Percentiles rank a stretch among this genome's conserved stretches.
These are phyloP conservation scores for Mycosarcoma maydis DNA, from an alignment of 1,284 basidiomycete genomes.

Conservation along the genomic window DNA sequence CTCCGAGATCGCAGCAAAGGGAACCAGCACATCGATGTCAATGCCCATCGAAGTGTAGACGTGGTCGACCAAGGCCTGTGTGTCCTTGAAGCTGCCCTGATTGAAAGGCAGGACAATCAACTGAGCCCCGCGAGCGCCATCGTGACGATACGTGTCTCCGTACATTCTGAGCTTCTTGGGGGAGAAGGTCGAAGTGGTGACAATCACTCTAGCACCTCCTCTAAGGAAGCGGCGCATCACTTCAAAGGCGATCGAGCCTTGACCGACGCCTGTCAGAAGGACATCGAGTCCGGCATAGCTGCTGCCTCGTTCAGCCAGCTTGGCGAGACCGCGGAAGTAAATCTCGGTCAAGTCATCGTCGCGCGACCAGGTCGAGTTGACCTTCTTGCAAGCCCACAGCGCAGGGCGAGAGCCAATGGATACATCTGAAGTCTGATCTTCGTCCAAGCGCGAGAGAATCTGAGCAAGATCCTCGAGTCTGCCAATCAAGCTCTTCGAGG, in stretches of 20 bases:
- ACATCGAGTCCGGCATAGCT: constrained; percentile 99
- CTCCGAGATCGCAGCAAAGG: constrained; percentile 97
- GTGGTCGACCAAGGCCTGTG: constrained; percentile 90
- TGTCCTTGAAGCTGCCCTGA: constrained; percentile 95
- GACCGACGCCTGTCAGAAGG: constrained; percentile 93
- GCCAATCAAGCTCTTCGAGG: neutral
- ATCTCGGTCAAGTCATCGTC: constrained; percentile 80
- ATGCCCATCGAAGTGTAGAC: constrained; percentile 92
- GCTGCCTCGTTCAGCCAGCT: constrained; percentile 95
- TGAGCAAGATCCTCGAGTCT: neutral
- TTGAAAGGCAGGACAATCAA: constrained; percentile 99
- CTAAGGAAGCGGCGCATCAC: constrained; percentile 88
- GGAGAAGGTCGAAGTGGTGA: constrained; percentile 78
- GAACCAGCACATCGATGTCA: constrained; percentile 96
- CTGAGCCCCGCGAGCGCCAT: constrained; percentile 91
- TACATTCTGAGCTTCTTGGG: constrained; percentile 91
- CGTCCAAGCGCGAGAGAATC: neutral
- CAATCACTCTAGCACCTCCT: constrained; percentile 92
- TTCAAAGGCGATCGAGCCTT: constrained; percentile 95
- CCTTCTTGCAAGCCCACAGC: constrained; percentile 5
- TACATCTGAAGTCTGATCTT: constrained; percentile 68
- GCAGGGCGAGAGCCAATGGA: constrained; percentile 52
- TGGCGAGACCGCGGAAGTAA: constrained; percentile 90
- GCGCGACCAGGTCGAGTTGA: neutral
- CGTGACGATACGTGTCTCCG: constrained; percentile 94